Percentiles rank a stretch among this genome's conserved stretches.
Conservation (phyloP, 2,329 filamentous ascomycete genomes). For the Nigrospora osmanthi region DNA sequence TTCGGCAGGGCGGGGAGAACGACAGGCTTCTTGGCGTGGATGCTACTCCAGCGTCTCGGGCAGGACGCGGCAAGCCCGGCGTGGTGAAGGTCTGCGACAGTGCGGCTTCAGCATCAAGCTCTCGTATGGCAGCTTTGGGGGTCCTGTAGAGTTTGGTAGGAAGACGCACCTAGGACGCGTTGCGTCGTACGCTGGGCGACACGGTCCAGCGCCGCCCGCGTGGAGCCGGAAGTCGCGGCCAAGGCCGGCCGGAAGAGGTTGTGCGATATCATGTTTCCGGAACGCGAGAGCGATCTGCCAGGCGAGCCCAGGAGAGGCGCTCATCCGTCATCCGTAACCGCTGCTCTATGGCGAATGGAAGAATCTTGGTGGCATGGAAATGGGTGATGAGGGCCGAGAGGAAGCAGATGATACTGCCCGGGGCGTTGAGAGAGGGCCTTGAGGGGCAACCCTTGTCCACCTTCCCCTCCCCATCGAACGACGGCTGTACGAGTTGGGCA, state of each 20-base stretch:
- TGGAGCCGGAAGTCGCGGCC: slow-evolving; percentile 18
- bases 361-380: too few relatives aligned
- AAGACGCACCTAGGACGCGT: slow-evolving; percentile 20
- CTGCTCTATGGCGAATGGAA: neutral
- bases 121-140: neutral
- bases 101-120: too few relatives aligned
- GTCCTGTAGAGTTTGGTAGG: neutral
- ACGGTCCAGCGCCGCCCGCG: slow-evolving; percentile 13
- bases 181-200: slow-evolving; percentile 13
- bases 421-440: too few relatives aligned
- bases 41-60: slow-evolving; percentile 19
- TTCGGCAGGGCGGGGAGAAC: slow-evolving; percentile 18
- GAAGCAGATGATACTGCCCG: too few relatives aligned
- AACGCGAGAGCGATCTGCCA: slow-evolving; percentile 11
- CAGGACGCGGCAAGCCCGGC: slow-evolving; percentile 8
- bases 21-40: slow-evolving; percentile 16
- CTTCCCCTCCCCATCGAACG: too few relatives aligned
- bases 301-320: neutral
- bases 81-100: neutral
- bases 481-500: too few relatives aligned
- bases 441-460: too few relatives aligned
- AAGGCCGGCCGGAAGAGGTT: slow-evolving; percentile 17
- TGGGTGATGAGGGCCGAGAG: too few relatives aligned
- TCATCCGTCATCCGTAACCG: slow-evolving; percentile 3
- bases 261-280: slow-evolving; percentile 17